phyloP scores from a whole-genome alignment of 1,139 yeast genomes.

The Magnusiomyces suaveolens region DNA sequence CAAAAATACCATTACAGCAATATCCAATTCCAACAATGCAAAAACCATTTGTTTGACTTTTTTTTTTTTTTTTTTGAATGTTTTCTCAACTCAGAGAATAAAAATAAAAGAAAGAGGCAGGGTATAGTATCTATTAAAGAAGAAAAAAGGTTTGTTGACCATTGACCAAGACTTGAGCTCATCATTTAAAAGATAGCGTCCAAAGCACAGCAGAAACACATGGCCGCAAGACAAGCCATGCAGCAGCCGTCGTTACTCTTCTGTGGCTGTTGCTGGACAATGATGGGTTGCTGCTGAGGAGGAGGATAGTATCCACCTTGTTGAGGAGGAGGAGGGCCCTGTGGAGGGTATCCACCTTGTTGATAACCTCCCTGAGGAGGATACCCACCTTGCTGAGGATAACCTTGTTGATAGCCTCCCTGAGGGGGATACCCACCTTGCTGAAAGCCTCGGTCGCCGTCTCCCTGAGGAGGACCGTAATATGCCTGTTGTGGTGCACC shows the following conservation, averaged over 20 bases:
- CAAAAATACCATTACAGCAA: too few species aligned
- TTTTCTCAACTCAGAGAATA: neutral
- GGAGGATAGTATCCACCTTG: constrained; percentile 6
- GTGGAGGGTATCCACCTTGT: constrained; percentile 7
- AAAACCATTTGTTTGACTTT: too few species aligned
- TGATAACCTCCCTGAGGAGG: constrained; percentile 24
- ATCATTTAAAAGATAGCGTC: constrained; percentile 23
- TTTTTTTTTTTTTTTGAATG: neutral
- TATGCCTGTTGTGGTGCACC: constrained; percentile 14
- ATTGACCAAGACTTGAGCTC: too few species aligned
- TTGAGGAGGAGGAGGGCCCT: constrained; percentile 22
- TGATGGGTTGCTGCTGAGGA: constrained; percentile 34
- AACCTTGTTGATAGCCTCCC: constrained; percentile 3
- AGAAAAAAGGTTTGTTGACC: too few species aligned
- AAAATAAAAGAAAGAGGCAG: too few species aligned
- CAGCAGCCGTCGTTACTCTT: constrained; percentile 28
- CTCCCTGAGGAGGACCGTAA: constrained; percentile 14
- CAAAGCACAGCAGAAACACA: constrained; percentile 34
- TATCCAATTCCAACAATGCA: too few species aligned
- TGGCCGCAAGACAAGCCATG: constrained; percentile 32
- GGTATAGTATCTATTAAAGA: too few species aligned
- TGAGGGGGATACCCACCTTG: constrained; percentile 7
- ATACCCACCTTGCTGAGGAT: constrained; percentile 29
- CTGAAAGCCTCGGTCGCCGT: constrained; percentile 3
- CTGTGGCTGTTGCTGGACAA: constrained; percentile 32